A percentile compares a stretch with the other conserved stretches of the same genome.
Evolutionary conservation across 768 basidiomycete genomes (phyloP).

Genomic region (Suillus discolor): DNA sequence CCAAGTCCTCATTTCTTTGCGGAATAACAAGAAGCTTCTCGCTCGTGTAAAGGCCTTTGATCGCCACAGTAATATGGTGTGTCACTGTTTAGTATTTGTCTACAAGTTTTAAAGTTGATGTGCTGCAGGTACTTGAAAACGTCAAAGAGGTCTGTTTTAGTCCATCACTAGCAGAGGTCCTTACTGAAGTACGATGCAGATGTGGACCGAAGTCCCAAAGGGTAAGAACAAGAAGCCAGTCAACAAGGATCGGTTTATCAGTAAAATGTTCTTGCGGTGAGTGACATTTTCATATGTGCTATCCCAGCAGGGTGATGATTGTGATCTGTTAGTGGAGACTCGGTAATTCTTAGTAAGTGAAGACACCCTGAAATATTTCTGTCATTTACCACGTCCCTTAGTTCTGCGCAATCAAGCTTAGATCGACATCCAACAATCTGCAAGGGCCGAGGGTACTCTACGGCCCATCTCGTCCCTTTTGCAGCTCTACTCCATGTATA

Average conservation of each 20-base stretch:
- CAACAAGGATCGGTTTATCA: slow-evolving; percentile 99
- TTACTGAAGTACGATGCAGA: slow-evolving; percentile 49
- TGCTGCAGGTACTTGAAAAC: slow-evolving; percentile 87
- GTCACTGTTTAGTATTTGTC: slow-evolving; percentile 25
- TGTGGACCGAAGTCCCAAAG: slow-evolving; percentile 99
- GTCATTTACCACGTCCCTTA: slow-evolving; percentile 43
- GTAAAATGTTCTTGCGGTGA: slow-evolving; percentile 96
- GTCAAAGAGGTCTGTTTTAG: slow-evolving; percentile 84
- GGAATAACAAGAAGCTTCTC: slow-evolving; percentile 98
- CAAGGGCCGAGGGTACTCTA: neutral
- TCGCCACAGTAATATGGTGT: slow-evolving; percentile 97
- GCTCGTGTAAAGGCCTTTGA: slow-evolving; percentile 98
- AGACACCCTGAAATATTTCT: slow-evolving; percentile 9
- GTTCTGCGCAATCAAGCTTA: slow-evolving; percentile 79
- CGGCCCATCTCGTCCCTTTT: neutral
- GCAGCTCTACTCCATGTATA: neutral
- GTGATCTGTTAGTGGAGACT: slow-evolving; percentile 73
- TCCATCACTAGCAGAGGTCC: slow-evolving; percentile 7
- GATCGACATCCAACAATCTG: slow-evolving; percentile 15
- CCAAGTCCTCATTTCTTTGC: slow-evolving; percentile 93
- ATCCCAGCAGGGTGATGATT: slow-evolving; percentile 15
- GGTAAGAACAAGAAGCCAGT: slow-evolving; percentile 99
- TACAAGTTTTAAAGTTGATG: slow-evolving; percentile 13
- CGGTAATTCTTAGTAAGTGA: slow-evolving; percentile 90
- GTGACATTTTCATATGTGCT: slow-evolving; percentile 24